Percentiles rank a stretch among this genome's conserved stretches.
These are phyloP conservation scores for Nakazawaea anatomiae DNA, from an alignment of 805 yeast genomes.

Conservation along the genomic window DNA sequence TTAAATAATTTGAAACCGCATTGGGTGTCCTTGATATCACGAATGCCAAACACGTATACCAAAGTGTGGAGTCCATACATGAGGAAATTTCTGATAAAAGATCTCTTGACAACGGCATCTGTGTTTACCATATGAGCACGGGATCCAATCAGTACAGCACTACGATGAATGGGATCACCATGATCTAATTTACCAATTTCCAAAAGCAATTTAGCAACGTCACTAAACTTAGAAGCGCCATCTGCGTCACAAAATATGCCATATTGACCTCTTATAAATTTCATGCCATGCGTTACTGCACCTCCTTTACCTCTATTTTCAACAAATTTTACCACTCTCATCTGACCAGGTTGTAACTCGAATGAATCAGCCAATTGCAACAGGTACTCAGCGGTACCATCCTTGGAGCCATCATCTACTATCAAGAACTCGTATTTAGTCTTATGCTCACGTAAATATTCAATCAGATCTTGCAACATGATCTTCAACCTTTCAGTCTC, in stretches of 20 bases:
- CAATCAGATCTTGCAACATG: constrained; percentile 70
- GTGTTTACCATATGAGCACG: constrained; percentile 96
- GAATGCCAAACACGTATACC: constrained; percentile 83
- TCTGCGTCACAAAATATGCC: constrained; percentile 95
- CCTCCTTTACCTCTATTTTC: constrained; percentile 93
- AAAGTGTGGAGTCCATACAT: constrained; percentile 90
- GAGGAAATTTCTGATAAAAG: constrained; percentile 79
- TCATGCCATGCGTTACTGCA: constrained; percentile 91
- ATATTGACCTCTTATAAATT: constrained; percentile 64
- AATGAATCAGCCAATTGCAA: constrained; percentile 51
- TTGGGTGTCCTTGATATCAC: constrained; percentile 87
- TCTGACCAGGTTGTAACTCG: constrained; percentile 44
- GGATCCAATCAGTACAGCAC: constrained; percentile 82
- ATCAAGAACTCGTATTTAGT: constrained; percentile 67
- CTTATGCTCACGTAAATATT: constrained; percentile 35
- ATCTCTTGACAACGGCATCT: constrained; percentile 93
- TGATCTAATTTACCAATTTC: constrained; percentile 27
- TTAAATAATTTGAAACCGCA: constrained; percentile 96
- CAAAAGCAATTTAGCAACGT: constrained; percentile 46
- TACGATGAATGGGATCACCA: constrained; percentile 18
- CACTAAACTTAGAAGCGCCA: constrained; percentile 85
- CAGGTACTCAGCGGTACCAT: constrained; percentile 72
- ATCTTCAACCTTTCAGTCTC: constrained; percentile 66
- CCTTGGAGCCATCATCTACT: constrained; percentile 89
- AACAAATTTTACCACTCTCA: constrained; percentile 66